These are phyloP conservation scores for Fusarium papillatum DNA, from an alignment of 2,329 filamentous ascomycete species.

Conservation along the genomic window DNA sequence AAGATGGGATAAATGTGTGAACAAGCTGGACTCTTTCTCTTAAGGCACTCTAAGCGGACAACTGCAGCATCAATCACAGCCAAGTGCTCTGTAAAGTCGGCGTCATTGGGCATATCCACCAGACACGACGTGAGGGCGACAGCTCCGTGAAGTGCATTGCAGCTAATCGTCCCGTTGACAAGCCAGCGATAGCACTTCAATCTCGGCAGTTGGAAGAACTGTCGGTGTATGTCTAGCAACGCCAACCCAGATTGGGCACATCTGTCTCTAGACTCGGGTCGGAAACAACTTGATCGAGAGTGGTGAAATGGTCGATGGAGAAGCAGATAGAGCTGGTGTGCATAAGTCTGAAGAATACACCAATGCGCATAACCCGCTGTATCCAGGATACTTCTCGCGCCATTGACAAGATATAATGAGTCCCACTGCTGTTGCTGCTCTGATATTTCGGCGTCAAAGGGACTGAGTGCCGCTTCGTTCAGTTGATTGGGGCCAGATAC, in stretches of 20 bases:
- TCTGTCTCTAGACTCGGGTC: constrained; percentile 12
- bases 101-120: constrained; percentile 18
- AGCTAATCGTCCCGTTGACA: constrained; percentile 22
- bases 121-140: constrained; percentile 31
- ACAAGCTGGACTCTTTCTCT: constrained; percentile 17
- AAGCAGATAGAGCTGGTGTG: constrained; percentile 36
- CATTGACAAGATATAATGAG: constrained; percentile 20
- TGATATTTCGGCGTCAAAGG: background rate
- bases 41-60: constrained; percentile 15
- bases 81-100: constrained; percentile 4
- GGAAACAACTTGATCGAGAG: constrained; percentile 11
- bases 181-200: constrained; percentile 31
- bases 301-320: constrained; percentile 29
- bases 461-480: background rate
- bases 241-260: constrained; percentile 24
- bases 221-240: constrained; percentile 27
- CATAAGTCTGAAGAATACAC: constrained; percentile 32
- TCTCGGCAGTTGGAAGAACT: constrained; percentile 28
- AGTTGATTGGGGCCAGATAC: constrained; percentile 9
- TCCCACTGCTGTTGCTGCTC: constrained; percentile 28
- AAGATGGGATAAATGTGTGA: constrained; percentile 24
- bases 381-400: constrained; percentile 24
- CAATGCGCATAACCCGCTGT: constrained; percentile 31
- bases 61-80: constrained; percentile 13
- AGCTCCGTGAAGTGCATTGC: constrained; percentile 27